phyloP scores from a whole-genome alignment of 2,329 filamentous ascomycete genomes.

The Pyrenochaeta sp. region DNA sequence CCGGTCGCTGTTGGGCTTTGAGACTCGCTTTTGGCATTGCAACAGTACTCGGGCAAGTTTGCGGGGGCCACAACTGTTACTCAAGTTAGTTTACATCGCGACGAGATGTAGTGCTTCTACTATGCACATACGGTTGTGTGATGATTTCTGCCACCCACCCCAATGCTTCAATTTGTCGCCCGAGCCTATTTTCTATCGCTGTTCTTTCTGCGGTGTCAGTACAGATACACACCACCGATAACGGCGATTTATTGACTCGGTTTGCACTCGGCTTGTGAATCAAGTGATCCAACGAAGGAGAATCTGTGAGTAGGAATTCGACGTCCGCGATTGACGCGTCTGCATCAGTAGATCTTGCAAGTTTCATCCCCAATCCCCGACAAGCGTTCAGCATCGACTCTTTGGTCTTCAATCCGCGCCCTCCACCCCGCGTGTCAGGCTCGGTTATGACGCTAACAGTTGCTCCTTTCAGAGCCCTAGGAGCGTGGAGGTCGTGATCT shows the following conservation, averaged over 20 bases:
- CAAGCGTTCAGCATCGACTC: conserved; percentile 36
- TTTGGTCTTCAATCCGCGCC: conserved; percentile 34
- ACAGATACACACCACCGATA: conserved; percentile 39
- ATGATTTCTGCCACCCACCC: conserved; percentile 38
- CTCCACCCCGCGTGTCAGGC: conserved; percentile 26
- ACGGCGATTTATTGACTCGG: conserved; percentile 21
- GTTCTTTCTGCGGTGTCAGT: conserved; percentile 39
- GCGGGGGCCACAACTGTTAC: conserved; percentile 35
- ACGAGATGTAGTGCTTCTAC: background rate
- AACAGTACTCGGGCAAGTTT: conserved; percentile 35
- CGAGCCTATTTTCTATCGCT: conserved; percentile 28
- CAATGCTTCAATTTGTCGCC: conserved; percentile 29
- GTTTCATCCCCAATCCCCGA: conserved; percentile 33
- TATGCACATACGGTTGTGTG: conserved; percentile 35
- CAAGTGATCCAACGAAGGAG: conserved; percentile 31
- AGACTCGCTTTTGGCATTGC: conserved; percentile 30
- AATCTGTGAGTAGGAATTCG: conserved; percentile 39
- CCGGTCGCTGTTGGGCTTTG: conserved; percentile 20
- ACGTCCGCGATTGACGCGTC: conserved; percentile 19
- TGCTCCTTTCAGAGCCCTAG: conserved; percentile 25
- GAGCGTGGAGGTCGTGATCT: conserved; percentile 21
- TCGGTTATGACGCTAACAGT: conserved; percentile 34
- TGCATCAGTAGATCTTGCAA: conserved; percentile 16
- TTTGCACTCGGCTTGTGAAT: conserved; percentile 22
- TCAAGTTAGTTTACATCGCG: background rate